These are phyloP conservation scores for Manihot esculenta DNA, from an alignment of 441 rosid species.

Conservation along the genomic window DNA sequence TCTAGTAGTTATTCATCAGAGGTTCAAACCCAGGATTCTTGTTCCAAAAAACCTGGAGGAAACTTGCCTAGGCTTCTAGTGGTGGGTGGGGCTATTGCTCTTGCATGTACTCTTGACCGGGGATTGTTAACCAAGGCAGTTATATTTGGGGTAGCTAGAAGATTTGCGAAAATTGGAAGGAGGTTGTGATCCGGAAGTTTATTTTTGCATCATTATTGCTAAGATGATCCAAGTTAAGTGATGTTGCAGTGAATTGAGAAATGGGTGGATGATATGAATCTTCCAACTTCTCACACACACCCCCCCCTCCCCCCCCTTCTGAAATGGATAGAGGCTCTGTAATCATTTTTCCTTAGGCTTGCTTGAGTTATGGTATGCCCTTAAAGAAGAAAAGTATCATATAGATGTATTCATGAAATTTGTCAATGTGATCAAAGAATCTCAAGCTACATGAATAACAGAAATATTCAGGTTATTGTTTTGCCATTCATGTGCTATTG, in stretches of 20 bases:
- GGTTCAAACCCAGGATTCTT: conserved; percentile 25
- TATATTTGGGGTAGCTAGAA: conserved; percentile 76
- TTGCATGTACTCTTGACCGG: conserved; percentile 69
- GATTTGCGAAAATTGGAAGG: conserved; percentile 69
- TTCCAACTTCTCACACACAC: conserved; percentile 22
- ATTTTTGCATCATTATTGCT: background rate
- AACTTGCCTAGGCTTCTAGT: conserved; percentile 65
- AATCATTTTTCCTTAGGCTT: conserved; percentile 13
- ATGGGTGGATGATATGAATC: conserved; percentile 10
- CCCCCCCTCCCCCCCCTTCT: no score
- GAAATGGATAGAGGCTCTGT: conserved; percentile 6
- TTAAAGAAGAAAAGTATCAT: conserved; percentile 12
- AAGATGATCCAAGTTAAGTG: conserved; percentile 6
- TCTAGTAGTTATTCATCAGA: conserved; percentile 24
- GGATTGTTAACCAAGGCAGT: conserved; percentile 81
- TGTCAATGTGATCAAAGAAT: conserved; percentile 19
- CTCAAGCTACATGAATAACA: conserved; percentile 27
- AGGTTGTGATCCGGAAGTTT: conserved; percentile 43
- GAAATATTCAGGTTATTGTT: conserved; percentile 11
- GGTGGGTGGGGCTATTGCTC: conserved; percentile 71
- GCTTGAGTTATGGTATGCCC: conserved; percentile 19
- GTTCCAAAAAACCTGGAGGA: conserved; percentile 44
- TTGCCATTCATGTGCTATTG: background rate
- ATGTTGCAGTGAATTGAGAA: conserved; percentile 18
- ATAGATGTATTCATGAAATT: conserved; percentile 16